Conservation (phyloP, 1,284 basidiomycete species). For the Wallemia mellicola region DNA sequence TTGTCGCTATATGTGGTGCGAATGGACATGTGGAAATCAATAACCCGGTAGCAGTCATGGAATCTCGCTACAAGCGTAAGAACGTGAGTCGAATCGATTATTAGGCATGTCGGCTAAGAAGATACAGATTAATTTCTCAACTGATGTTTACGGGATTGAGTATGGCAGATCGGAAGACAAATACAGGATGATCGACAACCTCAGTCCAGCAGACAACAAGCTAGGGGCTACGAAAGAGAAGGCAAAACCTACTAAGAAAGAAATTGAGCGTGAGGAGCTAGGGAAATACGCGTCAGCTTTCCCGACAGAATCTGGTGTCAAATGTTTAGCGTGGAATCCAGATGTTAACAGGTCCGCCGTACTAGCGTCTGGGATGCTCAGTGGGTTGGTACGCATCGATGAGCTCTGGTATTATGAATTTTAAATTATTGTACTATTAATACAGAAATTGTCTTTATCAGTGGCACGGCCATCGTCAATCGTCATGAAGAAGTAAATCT, state of each 20-base stretch:
- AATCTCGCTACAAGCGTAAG: slow-evolving; percentile 18
- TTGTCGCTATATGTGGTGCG: slow-evolving; percentile 42
- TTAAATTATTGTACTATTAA: not conserved
- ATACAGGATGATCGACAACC: slow-evolving; percentile 53
- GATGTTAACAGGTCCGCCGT: not conserved
- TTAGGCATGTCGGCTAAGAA: no score
- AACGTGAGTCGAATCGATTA: no score
- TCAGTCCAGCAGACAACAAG: slow-evolving; percentile 23
- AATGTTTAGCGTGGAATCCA: not conserved
- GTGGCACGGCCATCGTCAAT: not conserved
- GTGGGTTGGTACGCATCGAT: not conserved
- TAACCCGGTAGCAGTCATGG: slow-evolving; percentile 33
- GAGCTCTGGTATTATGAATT: not conserved
- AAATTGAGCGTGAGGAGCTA: not conserved
- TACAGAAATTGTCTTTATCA: no score
- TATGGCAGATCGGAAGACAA: slow-evolving; percentile 38
- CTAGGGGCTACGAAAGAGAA: not conserved
- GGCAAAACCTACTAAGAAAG: not conserved
- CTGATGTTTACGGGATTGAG: slow-evolving; percentile 65
- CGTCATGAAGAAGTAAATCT: not conserved
- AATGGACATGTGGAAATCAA: slow-evolving; percentile 42
- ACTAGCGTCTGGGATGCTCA: not conserved
- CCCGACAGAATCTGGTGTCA: not conserved
- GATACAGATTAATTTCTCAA: not conserved
- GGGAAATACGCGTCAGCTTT: not conserved